Evolutionary conservation across 352 stramenopile species (phyloP).

Genomic region (Phytophthora pini): DNA sequence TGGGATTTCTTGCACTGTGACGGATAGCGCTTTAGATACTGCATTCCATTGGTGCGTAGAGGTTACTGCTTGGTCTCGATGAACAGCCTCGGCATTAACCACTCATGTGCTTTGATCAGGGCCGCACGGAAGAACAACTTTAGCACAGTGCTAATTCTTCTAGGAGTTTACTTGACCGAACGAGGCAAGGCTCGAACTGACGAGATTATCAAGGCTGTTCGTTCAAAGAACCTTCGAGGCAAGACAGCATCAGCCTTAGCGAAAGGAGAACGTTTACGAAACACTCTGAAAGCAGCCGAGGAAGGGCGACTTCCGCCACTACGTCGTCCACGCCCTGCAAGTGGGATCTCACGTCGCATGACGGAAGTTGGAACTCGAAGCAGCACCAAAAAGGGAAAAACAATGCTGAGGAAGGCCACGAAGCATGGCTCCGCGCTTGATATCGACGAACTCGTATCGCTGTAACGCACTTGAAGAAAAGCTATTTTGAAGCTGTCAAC

Average conservation of each 20-base stretch:
- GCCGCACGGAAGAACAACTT: conserved; percentile 65
- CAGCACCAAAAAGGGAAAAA: conserved; percentile 19
- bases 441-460: conserved; percentile 11
- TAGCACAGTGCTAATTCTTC: conserved; percentile 56
- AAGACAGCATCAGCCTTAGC: conserved; percentile 48
- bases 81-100: background rate
- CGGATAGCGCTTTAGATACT: conserved; percentile 62
- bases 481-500: conserved; percentile 32
- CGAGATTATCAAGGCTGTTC: conserved; percentile 41
- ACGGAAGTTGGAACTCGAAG: conserved; percentile 33
- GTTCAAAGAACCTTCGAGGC: conserved; percentile 53
- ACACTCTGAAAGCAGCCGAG: conserved; percentile 54
- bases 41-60: conserved; percentile 67
- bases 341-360: conserved; percentile 25
- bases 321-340: conserved; percentile 24
- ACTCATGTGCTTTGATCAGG: conserved; percentile 35
- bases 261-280: conserved; percentile 53
- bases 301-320: conserved; percentile 49
- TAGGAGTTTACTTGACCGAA: conserved; percentile 47
- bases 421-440: conserved; percentile 16
- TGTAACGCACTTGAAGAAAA: conserved; percentile 22
- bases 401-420: conserved; percentile 19
- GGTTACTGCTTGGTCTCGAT: background rate
- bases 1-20: conserved; percentile 47
- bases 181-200: conserved; percentile 37